phyloP scores from a whole-genome alignment of 73 alveolate genomes.

The Paramecium sexaurelia region DNA sequence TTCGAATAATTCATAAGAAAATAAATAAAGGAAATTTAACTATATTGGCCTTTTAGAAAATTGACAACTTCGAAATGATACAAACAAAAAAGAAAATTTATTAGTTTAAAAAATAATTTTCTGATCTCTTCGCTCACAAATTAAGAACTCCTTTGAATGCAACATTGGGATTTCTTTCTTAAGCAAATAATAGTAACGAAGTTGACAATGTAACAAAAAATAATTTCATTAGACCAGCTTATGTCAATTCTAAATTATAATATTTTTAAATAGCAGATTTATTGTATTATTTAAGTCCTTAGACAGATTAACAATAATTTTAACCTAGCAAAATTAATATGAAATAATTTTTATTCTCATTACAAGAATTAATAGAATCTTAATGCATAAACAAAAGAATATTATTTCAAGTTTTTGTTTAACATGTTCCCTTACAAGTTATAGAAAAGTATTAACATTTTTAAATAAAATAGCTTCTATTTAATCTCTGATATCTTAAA shows the following conservation, averaged over 20 bases:
- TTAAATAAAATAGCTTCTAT: not conserved
- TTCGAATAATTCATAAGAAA: not conserved
- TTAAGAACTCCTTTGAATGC: conserved; percentile 35
- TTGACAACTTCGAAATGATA: not conserved
- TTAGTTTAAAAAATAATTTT: not conserved
- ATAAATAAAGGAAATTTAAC: not conserved
- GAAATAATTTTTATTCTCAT: not conserved
- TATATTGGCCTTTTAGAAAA: not conserved
- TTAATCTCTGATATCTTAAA: not conserved
- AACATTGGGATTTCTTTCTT: not conserved
- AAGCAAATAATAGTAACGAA: not conserved
- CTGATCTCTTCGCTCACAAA: conserved; percentile 5
- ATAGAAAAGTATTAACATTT: not conserved
- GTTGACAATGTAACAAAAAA: not conserved
- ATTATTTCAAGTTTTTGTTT: not conserved
- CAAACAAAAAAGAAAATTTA: not conserved
- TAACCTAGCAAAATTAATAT: not conserved
- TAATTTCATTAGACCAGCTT: not conserved
- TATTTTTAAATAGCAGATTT: not conserved
- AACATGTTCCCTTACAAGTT: not conserved
- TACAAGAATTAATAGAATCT: not conserved
- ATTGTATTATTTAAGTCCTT: not conserved
- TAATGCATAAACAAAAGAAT: not conserved
- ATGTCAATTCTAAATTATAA: not conserved
- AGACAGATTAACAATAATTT: not conserved